phyloP scores from a whole-genome alignment of 108 stramenopile species.

The Cyclotella sp. region DNA sequence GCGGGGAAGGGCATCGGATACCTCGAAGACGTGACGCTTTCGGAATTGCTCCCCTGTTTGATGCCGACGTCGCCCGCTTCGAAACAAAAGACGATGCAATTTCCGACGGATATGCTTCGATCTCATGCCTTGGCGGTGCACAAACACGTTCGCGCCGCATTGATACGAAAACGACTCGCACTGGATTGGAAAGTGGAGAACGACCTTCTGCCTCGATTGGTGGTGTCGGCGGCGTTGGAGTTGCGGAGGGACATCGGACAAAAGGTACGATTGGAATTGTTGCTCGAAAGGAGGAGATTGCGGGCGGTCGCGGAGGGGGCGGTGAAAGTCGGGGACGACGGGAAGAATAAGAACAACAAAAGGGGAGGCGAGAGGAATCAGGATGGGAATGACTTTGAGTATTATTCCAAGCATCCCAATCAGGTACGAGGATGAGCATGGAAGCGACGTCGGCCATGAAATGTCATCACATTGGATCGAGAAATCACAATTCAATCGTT shows the following conservation, averaged over 20 bases:
- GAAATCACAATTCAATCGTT: background rate
- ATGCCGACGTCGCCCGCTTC: background rate
- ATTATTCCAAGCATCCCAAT: conserved; percentile 49
- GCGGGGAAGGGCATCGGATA: conserved; percentile 6
- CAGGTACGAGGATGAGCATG: background rate
- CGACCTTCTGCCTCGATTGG: conserved; percentile 21
- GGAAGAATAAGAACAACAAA: background rate
- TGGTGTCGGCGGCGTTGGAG: conserved; percentile 35
- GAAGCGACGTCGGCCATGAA: too few species aligned
- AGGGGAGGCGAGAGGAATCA: conserved; percentile 8
- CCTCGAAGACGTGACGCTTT: conserved; percentile 36
- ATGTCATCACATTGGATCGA: background rate
- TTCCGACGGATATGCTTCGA: conserved; percentile 13
- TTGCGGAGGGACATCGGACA: conserved; percentile 29
- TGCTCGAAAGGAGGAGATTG: conserved; percentile 22
- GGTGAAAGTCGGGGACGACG: background rate
- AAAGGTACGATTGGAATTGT: conserved; percentile 32
- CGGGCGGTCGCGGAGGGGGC: background rate
- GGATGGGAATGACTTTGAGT: conserved; percentile 32
- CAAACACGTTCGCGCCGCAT: conserved; percentile 31
- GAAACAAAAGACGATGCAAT: background rate
- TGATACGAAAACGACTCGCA: conserved; percentile 20
- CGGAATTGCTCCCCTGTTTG: conserved; percentile 15
- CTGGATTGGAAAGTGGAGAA: conserved; percentile 39
- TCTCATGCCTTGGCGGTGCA: conserved; percentile 24